Base-by-base conservation (phyloP, 192 early-diverging fungal species). In the Rhizoclosmatium sp. region DNA sequence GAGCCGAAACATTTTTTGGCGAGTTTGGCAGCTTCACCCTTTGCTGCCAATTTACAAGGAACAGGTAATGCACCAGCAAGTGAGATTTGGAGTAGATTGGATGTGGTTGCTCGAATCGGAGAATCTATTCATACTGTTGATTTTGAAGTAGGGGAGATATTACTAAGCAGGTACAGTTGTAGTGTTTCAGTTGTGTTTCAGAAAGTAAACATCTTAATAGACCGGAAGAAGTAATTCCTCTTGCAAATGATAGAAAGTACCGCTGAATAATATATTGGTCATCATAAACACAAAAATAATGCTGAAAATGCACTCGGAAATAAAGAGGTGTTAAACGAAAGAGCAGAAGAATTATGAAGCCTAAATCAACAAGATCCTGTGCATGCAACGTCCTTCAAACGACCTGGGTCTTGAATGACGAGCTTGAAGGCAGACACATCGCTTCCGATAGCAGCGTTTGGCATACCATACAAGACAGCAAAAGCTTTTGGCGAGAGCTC, bases 341-440 rank as follows among this genome's bases (percentile, higher is more conserved):
- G 40, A 65, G 23, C n/a, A 41, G 51, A 44, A 65, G 40, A 65
- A 65, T 54, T 48, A 19, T 56, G 9, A 14, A n/a, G 54, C 54
- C 54, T 0, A 56, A 56, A 56, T 56, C 10, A 56, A 56, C 19
- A n/a, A 56, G 10, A n/a, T n/a, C 9, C 54, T 9, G 54, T 14
- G 10, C 54, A 56, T n/a, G 54, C 54, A 9, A 56, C 54, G 10
- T 31, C 31, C 31, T 31, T 31, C 31, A 31, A 31, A 31, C 73
- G 10, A 7, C 75, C 75, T 46, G 75, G 75, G 42, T 76, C 75
- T 41, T 41, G 48, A 41, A 76, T 76, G n/a, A 64, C 75, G 7
- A 40, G 48, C 40, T 76, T 21, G 65, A 67, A 71, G 40, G 48
- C 69, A 21, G 21, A 19, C 23, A 47, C 16, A 49, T 47, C 3